Base-by-base conservation (phyloP, 164 flowering plant genomes). In the Malania oleifera region DNA sequence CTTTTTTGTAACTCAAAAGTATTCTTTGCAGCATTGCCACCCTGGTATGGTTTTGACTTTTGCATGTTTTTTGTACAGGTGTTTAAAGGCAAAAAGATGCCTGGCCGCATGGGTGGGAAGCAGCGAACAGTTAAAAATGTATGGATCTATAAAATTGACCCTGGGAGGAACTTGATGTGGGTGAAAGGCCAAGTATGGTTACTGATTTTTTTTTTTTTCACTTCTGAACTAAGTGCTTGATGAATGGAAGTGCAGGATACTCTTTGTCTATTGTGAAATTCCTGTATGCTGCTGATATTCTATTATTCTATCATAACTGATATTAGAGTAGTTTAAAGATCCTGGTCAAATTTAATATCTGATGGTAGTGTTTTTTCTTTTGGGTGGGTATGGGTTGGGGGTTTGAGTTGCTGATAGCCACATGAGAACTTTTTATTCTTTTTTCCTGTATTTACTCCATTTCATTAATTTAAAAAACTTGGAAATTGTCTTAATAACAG, bases 81-180 rank as follows among this genome's bases (percentile, higher is more conserved):
- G 6, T 85, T 92, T 55, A 87, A 87, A 75, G 85, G 85, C 40
- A 85, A 69, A 71, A 92, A 92, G 75, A 92, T 92, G 98, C 81
- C 98, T 70, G 97, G 97, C 40, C 96, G 87, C 31, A 89, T 92
- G 97, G 98, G 98, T 58, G 88, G 72, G 46, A 66, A 75, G 67
- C 96, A 82, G 62, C 66, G 80, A 60, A 89, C 98, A 1, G 89
- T 86, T 5, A 84, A 92, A 66, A 89, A 86, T 67, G 95, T 89
- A 7, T 92, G 93, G 93, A 78, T 92, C 29, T 86, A 92, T 80
- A 92, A 83, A 66, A 80, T 92, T 39, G 98, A 92, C 35, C 97
- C 97, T 0, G 80, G 74, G 31, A 81, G 96, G 80, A 83, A 86
- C 69, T 59, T 92, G 76, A 77, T 92, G 84, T 92, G 96, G 93